These are phyloP conservation scores for Penicillium antarcticum DNA, from an alignment of 495 filamentous ascomycete genomes.

Conservation along the genomic window DNA sequence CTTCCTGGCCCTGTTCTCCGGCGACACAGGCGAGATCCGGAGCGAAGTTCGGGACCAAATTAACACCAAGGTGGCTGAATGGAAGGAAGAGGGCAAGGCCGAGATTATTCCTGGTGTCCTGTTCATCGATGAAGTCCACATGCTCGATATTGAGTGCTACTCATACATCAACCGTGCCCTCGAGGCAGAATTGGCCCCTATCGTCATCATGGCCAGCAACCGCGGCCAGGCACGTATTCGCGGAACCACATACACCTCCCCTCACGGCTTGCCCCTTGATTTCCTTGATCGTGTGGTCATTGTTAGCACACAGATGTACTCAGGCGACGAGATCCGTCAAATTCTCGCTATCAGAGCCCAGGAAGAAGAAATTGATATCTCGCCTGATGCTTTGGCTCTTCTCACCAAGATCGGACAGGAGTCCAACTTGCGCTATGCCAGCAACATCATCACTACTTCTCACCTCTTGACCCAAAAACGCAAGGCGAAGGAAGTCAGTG, in stretches of 20 bases:
- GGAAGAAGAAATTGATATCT: slow-evolving; percentile 92
- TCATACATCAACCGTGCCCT: slow-evolving; percentile 96
- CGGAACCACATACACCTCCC: slow-evolving; percentile 86
- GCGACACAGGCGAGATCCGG: slow-evolving; percentile 96
- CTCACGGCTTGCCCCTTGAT: slow-evolving; percentile 91
- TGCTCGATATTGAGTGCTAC: slow-evolving; percentile 99
- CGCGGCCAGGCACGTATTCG: slow-evolving; percentile 87
- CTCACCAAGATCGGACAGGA: slow-evolving; percentile 95
- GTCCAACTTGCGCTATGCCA: slow-evolving; percentile 86
- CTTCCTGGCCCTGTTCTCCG: slow-evolving; percentile 93
- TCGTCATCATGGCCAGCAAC: slow-evolving; percentile 99
- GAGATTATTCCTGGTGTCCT: slow-evolving; percentile 96
- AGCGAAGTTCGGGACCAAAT: slow-evolving; percentile 98
- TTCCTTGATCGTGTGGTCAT: slow-evolving; percentile 96
- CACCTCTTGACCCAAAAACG: slow-evolving; percentile 78
- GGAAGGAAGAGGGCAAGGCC: slow-evolving; percentile 98
- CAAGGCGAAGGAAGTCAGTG: slow-evolving; percentile 71
- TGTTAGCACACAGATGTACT: slow-evolving; percentile 91
- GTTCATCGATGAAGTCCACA: slow-evolving; percentile 99
- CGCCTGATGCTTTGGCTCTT: slow-evolving; percentile 81
- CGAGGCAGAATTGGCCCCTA: slow-evolving; percentile 88
- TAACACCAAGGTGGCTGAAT: slow-evolving; percentile 95
- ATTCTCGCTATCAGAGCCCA: slow-evolving; percentile 88
- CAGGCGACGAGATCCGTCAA: slow-evolving; percentile 77
- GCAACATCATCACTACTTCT: slow-evolving; percentile 93